Conservation (phyloP, 2,329 filamentous ascomycete genomes). For the Colletotrichum horii region DNA sequence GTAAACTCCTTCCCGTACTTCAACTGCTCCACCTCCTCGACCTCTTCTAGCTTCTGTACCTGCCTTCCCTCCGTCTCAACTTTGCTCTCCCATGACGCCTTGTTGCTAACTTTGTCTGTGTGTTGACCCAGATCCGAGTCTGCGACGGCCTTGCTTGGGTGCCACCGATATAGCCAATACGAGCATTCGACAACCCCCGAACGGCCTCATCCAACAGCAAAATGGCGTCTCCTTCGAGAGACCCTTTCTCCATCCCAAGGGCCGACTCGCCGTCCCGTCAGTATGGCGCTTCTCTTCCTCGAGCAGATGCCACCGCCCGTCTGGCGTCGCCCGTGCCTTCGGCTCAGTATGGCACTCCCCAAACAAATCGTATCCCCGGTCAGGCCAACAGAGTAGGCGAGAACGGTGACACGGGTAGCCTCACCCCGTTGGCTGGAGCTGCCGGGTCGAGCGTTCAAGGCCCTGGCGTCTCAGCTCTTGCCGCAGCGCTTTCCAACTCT, state of each 20-base stretch:
- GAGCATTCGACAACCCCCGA: neutral
- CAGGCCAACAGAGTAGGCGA: constrained; percentile 17
- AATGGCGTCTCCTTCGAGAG: constrained; percentile 45
- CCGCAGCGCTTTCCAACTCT: constrained; percentile 82
- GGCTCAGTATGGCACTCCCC: constrained; percentile 38
- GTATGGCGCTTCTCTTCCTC: constrained; percentile 50
- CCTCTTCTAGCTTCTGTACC: neutral
- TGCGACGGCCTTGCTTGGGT: constrained; percentile 13
- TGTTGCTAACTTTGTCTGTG: constrained; percentile 17
- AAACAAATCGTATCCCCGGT: constrained; percentile 53
- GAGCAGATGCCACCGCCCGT: constrained; percentile 65
- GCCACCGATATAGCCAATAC: neutral
- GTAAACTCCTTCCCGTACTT: constrained; percentile 11
- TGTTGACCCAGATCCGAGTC: constrained; percentile 16
- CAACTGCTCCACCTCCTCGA: neutral
- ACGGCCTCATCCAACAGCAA: constrained; percentile 11
- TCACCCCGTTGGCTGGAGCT: constrained; percentile 70
- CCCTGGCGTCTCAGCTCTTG: constrained; percentile 85
- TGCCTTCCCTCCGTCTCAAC: neutral
- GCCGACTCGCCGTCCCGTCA: constrained; percentile 39
- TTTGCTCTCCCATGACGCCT: neutral
- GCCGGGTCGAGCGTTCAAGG: constrained; percentile 69
- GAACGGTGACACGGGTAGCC: constrained; percentile 51
- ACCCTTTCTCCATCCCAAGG: constrained; percentile 37
- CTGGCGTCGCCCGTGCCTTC: constrained; percentile 62